phyloP scores from a whole-genome alignment of 352 stramenopile species.

The Ophiocytium majus region DNA sequence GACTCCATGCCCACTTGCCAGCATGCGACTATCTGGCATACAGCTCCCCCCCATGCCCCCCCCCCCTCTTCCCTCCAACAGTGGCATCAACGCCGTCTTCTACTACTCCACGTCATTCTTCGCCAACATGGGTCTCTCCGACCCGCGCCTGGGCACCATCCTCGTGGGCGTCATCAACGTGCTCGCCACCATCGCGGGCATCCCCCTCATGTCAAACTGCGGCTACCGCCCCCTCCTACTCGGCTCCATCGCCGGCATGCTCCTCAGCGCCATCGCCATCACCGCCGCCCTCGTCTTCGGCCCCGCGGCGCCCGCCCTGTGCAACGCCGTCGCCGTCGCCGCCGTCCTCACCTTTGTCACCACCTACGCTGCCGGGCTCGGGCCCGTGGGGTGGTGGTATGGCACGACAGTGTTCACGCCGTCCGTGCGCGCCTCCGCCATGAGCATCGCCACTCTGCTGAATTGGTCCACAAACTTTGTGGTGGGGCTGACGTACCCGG shows the following conservation, averaged over 20 bases:
- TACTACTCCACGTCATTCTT: conserved; percentile 68
- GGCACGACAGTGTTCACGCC: too few species aligned
- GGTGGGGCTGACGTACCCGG: conserved; percentile 81
- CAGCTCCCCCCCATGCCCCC: too few species aligned
- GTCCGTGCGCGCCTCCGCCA: too few species aligned
- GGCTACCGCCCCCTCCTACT: conserved; percentile 60
- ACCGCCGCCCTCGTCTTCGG: not conserved
- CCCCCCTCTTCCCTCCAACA: too few species aligned
- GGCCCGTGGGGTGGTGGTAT: not conserved
- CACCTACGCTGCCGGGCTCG: not conserved
- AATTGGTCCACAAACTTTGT: conserved; percentile 89
- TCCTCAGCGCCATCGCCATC: not conserved
- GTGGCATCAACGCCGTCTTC: conserved; percentile 72
- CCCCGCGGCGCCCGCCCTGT: not conserved
- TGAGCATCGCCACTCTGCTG: conserved; percentile 52
- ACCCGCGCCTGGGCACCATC: conserved; percentile 64
- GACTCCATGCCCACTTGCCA: too few species aligned
- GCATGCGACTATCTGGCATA: too few species aligned
- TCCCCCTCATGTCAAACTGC: conserved; percentile 35
- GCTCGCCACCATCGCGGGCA: conserved; percentile 63
- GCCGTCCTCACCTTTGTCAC: not conserved
- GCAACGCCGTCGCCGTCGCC: not conserved
- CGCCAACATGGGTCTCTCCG: conserved; percentile 66
- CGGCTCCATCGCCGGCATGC: conserved; percentile 41
- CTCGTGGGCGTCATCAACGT: conserved; percentile 67